Percentiles rank a stretch among this genome's conserved stretches.
Evolutionary conservation across 2,329 filamentous ascomycete species (phyloP).

Genomic region (Calycina herbarum): DNA sequence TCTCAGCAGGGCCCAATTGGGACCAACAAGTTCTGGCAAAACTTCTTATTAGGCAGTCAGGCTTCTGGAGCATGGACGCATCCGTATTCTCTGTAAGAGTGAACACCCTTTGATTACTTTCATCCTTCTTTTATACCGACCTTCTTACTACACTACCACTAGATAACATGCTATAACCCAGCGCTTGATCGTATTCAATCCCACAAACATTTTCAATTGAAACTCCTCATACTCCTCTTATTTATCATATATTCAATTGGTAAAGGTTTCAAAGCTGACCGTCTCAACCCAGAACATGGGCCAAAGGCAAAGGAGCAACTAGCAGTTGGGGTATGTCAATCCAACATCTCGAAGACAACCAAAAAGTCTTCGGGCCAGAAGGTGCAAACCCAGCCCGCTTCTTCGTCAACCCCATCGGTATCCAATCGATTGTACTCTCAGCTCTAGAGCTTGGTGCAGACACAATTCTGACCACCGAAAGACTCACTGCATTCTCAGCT

Average conservation of each 20-base stretch:
- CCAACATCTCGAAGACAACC: constrained; percentile 67
- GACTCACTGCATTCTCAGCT: constrained; percentile 57
- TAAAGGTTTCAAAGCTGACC: not conserved
- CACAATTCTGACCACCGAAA: constrained; percentile 57
- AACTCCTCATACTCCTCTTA: too few species aligned
- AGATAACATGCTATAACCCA: not conserved
- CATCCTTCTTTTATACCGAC: not conserved
- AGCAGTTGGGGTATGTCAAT: constrained; percentile 76
- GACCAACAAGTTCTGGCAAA: constrained; percentile 82
- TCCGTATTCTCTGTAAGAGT: constrained; percentile 61
- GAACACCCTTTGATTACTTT: not conserved
- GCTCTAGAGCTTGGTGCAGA: constrained; percentile 67
- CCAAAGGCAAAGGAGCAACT: constrained; percentile 60
- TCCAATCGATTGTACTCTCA: constrained; percentile 79
- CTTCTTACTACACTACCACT: not conserved
- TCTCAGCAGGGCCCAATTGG: constrained; percentile 50
- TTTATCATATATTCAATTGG: not conserved
- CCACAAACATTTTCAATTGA: not conserved
- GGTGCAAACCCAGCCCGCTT: constrained; percentile 63
- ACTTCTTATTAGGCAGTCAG: constrained; percentile 76
- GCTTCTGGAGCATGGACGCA: constrained; percentile 69
- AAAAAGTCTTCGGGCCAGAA: constrained; percentile 66
- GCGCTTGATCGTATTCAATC: not conserved
- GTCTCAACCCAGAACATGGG: constrained; percentile 49
- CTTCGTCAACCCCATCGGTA: constrained; percentile 78